Evolutionary conservation across 352 stramenopile species (phyloP), one percentile per base, ranked within the genome.

Genomic region (Phytophthora sp.): DNA sequence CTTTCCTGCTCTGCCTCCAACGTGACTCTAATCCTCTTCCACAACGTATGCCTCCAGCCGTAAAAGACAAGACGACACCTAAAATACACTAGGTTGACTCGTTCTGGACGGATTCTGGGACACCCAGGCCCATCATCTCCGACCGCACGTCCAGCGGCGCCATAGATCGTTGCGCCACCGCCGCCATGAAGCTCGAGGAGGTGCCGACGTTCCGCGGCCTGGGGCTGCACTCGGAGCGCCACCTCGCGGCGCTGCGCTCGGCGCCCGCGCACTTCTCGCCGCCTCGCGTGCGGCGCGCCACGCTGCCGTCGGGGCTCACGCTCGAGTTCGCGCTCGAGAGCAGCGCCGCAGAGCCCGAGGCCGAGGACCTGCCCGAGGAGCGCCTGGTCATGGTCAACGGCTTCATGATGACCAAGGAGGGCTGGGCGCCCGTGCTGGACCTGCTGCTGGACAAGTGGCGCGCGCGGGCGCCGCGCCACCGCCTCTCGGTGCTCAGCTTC

Each of bases 341-440:
- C 34, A 73, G 52, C 18, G n/a, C 8, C 2, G 26, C 37, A 8
- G 54, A 73, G 12, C 38, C 54, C 0, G 60, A 58, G 48, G 31
- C 46, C 2, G 52, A 72, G 17, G 31, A 56, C n/a, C 32, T 66
- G 23, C 67, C 63, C 2, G 63, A 69, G 35, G 64, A 82, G 55
- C 66, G 73, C 12, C 24, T 86, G 5, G 64, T 83, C 32, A 62
- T 82, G 53, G 49, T 85, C 61, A 79, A 70, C 44, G 73, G 76
- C 9, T 76, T 79, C 54, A 60, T 66, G 54, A 69, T 74, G 51
- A 70, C 66, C 7, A 82, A 86, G 46, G 76, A 86, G 35, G 63
- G 54, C 3, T 86, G 73, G 67, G 60, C 70, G 2, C 61, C 71
- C 2, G 34, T 79, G 17, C 61, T 86, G 12, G 64, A 77, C 37